Percentiles rank a stretch among this genome's conserved stretches.
Evolutionary conservation across 345 rosid genomes (phyloP).

Genomic region (rapeseed (Brassica napus)): Da-Ae NC_063443.1:11633501-11634000

Average conservation of each 20-base stretch:
- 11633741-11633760: neutral
- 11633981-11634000: too few species aligned
- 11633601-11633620: conserved; percentile 36
- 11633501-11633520: conserved; percentile 28
- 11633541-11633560: conserved; percentile 36
- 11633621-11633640: neutral
- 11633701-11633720: conserved; percentile 2
- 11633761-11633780: neutral
- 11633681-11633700: neutral
- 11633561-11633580: conserved; percentile 39
- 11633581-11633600: conserved; percentile 30
- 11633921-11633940: too few species aligned
- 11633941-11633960: too few species aligned
- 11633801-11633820: neutral
- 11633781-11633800: neutral
- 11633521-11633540: conserved; percentile 36
- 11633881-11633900: too few species aligned
- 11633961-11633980: too few species aligned
- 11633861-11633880: too few species aligned
- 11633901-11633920: too few species aligned
- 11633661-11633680: conserved; percentile 14
- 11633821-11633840: too few species aligned
- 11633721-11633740: neutral
- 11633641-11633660: conserved; percentile 3
- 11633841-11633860: too few species aligned